Percentiles rank a stretch among this genome's conserved stretches.
phyloP scores from a whole-genome alignment of 139 green algal genomes.

The Chlorella sorokiniana region DNA sequence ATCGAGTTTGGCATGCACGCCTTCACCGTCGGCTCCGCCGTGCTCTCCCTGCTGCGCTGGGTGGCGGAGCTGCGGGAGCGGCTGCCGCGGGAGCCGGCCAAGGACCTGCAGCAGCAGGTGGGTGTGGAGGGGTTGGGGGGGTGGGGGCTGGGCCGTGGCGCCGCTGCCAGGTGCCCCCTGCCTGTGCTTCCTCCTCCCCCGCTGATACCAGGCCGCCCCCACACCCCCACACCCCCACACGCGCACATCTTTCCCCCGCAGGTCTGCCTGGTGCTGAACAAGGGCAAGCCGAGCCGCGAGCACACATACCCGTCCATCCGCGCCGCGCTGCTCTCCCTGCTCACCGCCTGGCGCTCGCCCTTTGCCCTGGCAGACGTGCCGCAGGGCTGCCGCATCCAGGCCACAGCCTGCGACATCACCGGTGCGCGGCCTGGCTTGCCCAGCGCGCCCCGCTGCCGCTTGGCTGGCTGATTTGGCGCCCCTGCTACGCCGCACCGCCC shows the following conservation, averaged over 20 bases:
- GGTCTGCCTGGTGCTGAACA: slow-evolving; percentile 53
- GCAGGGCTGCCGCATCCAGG: slow-evolving; percentile 41
- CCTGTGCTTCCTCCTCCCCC: background rate
- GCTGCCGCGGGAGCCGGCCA: slow-evolving; percentile 31
- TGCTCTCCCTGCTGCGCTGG: slow-evolving; percentile 54
- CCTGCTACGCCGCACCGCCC: too few species aligned
- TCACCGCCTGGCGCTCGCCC: slow-evolving; percentile 42
- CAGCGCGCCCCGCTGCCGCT: background rate
- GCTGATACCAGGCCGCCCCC: background rate
- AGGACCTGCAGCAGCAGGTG: slow-evolving; percentile 22
- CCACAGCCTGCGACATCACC: slow-evolving; percentile 11
- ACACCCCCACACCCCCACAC: background rate
- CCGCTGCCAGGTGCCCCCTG: background rate
- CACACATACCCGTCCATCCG: slow-evolving; percentile 52
- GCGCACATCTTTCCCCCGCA: background rate
- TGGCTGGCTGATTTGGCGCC: background rate
- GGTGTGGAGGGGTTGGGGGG: too few species aligned
- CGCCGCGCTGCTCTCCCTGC: slow-evolving; percentile 36
- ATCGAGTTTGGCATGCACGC: slow-evolving; percentile 64
- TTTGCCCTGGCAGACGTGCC: slow-evolving; percentile 30
- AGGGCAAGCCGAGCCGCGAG: slow-evolving; percentile 54
- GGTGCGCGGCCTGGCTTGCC: background rate
- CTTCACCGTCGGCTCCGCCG: slow-evolving; percentile 53
- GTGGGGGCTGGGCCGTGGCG: background rate
- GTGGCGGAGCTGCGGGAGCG: slow-evolving; percentile 51